phyloP scores from a whole-genome alignment of 2,329 filamentous ascomycete genomes.

The Leptographium radiaticola region DNA sequence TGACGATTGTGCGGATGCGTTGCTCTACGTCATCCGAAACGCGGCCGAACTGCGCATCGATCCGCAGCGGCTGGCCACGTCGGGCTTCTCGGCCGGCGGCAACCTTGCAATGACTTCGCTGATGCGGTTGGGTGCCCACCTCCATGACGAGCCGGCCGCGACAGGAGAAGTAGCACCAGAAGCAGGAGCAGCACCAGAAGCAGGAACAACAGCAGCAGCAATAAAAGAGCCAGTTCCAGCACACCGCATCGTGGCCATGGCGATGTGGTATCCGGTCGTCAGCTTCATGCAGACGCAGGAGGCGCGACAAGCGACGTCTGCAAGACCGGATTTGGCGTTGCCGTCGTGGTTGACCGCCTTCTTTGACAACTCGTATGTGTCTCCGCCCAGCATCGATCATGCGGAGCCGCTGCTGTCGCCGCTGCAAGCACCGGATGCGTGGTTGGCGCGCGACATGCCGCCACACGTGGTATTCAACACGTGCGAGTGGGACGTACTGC shows the following conservation, averaged over 20 bases:
- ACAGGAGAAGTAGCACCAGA: slow-evolving; percentile 10
- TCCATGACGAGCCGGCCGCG: slow-evolving; percentile 12
- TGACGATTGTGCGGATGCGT: slow-evolving; percentile 51
- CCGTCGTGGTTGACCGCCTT: slow-evolving; percentile 45
- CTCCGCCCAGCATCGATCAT: slow-evolving; percentile 30
- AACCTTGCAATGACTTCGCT: slow-evolving; percentile 37
- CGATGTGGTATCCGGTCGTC: slow-evolving; percentile 44
- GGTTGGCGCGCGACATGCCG: slow-evolving; percentile 33
- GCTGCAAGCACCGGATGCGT: slow-evolving; percentile 37
- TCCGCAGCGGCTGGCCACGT: slow-evolving; percentile 39
- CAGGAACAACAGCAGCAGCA: too few relatives aligned
- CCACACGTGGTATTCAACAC: slow-evolving; percentile 43
- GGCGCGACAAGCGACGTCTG: slow-evolving; percentile 39
- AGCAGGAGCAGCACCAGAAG: too few relatives aligned
- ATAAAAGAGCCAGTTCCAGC: slow-evolving; percentile 16
- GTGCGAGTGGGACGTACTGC: slow-evolving; percentile 34
- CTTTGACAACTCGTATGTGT: slow-evolving; percentile 50
- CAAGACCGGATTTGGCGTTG: slow-evolving; percentile 43
- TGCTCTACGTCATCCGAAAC: slow-evolving; percentile 45
- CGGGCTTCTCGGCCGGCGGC: slow-evolving; percentile 52
- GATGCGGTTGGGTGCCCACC: slow-evolving; percentile 15
- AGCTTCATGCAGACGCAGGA: slow-evolving; percentile 47
- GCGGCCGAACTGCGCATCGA: slow-evolving; percentile 46
- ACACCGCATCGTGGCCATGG: slow-evolving; percentile 35
- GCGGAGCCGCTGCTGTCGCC: slow-evolving; percentile 45